Evolutionary conservation across 176 grass and related monocot species (phyloP), one percentile per base, ranked within the genome.

Genomic region (Dactylis glomerata): DNA sequence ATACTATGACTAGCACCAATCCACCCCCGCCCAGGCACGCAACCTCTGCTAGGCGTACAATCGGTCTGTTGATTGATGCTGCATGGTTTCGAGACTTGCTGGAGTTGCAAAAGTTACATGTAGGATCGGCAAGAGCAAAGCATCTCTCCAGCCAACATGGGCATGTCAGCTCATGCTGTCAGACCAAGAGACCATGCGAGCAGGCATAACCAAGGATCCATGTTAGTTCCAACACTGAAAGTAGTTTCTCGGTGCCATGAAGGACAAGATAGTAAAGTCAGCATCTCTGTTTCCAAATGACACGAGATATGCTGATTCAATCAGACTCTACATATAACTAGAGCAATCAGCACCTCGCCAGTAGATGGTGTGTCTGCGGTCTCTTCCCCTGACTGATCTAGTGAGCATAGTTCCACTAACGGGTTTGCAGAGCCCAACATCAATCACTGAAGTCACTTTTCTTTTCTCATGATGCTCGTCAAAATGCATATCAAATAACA

Each of bases 401-500:
- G 86, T 86, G 75, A 92, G 81, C 81, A 93, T 91, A 8, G 82
- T 97, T 91, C 94, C 94, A 75, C 82, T 91, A 34, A 94, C 76
- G 37, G 96, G 93, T 52, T 91, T 88, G 76, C 96, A 91, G 3
- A 97, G 77, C 46, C 92, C 88, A 69, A 97, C 91, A 85, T 95
- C 95, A 51, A 99, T 93, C 64, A 99, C 87, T 17, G 91, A 90
- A 85, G 89, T 91, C 50, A 87, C 87, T 90, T 92, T 99, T 56
- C 83, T 94, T 88, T 92, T 92, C 56, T 89, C 89, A 1, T 91
- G 58, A 54, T 78, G 74, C 44, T 69, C 85, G 20, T 86, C 92
- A 86, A 90, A 95, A 90, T 98, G 87, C 61, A 94, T 90, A 89
- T 98, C 96, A 70, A 94, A 92, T 55, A 98, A 78, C 93, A 98